phyloP scores from a whole-genome alignment of 768 basidiomycete genomes.

The Sporobolomyces pararoseus region DNA sequence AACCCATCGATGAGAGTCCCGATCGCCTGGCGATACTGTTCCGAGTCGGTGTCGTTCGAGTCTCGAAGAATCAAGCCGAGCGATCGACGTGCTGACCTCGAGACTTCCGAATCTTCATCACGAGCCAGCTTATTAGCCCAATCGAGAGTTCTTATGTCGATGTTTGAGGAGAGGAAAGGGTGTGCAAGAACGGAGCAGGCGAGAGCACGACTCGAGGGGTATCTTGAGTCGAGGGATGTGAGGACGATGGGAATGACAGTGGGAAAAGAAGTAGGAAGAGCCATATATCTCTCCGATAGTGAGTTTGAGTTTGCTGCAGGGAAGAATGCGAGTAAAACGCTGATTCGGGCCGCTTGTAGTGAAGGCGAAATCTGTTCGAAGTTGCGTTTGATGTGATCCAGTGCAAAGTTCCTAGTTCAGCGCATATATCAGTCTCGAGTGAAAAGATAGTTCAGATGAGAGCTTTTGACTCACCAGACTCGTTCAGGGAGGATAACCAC shows the following conservation, averaged over 20 bases:
- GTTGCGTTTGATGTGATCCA: too few relatives aligned
- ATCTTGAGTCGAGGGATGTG: neutral
- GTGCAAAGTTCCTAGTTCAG: too few relatives aligned
- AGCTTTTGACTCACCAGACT: too few relatives aligned
- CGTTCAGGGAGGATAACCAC: too few relatives aligned
- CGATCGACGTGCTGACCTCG: neutral
- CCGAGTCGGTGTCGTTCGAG: neutral
- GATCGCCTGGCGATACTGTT: neutral
- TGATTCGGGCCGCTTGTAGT: constrained; percentile 1
- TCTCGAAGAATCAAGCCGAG: neutral
- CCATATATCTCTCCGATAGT: too few relatives aligned
- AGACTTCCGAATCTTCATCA: neutral
- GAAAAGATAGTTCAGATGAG: too few relatives aligned
- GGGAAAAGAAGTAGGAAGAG: too few relatives aligned
- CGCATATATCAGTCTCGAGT: too few relatives aligned
- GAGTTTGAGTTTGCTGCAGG: neutral
- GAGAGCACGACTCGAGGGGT: neutral
- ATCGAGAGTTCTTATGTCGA: neutral
- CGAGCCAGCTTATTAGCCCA: neutral
- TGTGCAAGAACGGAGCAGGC: constrained; percentile 10
- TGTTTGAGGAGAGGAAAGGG: neutral
- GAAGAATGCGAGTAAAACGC: constrained; percentile 20
- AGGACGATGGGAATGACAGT: neutral
- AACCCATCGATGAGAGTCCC: constrained; percentile 3
- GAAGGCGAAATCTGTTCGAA: neutral